Evolutionary conservation across 352 stramenopile species (phyloP).

Genomic region (Elongisporangium anandrum): DNA sequence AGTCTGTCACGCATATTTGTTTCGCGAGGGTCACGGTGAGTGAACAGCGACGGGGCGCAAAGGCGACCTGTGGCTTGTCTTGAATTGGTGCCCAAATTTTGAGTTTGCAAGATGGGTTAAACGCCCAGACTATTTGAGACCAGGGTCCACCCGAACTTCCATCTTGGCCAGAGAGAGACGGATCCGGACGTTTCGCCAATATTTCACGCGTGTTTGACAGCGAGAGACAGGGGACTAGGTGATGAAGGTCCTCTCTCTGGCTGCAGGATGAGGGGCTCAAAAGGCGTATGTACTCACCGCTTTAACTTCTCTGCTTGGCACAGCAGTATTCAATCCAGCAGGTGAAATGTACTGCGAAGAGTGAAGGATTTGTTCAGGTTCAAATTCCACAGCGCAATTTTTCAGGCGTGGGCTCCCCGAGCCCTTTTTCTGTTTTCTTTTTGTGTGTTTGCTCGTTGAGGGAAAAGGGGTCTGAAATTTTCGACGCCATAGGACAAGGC

Average conservation of each 20-base stretch:
- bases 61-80: background rate
- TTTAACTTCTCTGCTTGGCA: no score
- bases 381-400: background rate
- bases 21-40: background rate
- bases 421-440: background rate
- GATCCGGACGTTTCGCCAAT: background rate
- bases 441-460: background rate
- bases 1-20: background rate
- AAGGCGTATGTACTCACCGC: no score
- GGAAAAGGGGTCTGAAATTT: constrained; percentile 62
- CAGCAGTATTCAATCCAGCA: background rate
- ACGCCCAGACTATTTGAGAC: background rate
- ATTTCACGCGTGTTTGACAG: background rate
- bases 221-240: background rate
- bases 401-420: background rate
- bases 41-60: background rate
- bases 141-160: background rate
- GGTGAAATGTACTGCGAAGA: no score
- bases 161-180: background rate
- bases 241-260: background rate
- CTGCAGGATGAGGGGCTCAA: background rate
- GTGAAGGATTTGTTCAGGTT: background rate
- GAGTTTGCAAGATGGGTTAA: background rate
- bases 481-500: constrained; percentile 11
- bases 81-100: background rate